Base-by-base conservation (phyloP, 2,329 filamentous ascomycete genomes). In the Monosporascus ibericus region DNA sequence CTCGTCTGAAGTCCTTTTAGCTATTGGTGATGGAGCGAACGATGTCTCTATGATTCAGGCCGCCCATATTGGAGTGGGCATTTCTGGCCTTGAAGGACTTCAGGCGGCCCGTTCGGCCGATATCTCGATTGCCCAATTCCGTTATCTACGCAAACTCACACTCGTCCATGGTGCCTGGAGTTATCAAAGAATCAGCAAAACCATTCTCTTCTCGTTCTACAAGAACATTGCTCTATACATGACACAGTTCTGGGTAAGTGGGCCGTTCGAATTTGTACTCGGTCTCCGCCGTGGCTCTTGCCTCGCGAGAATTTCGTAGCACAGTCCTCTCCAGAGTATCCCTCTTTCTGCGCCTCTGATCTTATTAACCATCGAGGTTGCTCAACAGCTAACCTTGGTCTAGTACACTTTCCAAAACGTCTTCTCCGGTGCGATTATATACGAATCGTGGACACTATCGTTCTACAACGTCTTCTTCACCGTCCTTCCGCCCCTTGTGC, bases 1-100 rank as follows among this genome's bases (percentile, higher is more conserved):
- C 60, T 90, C 96, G 68, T 82, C 94, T 60, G 89, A 96, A 67
- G 91, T 99, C 60, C 84, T 96, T 50, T 83, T 99, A 48, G 94
- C 94, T 49, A 96, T 99, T 68, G 94, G 94, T 60, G 94, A 99
- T 64, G 94, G 94, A 59, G 94, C 94, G 47, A 99, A 99, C 72
- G 94, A 99, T 65, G 94, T 99, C n/a, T 96, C 92, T 18, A 99
- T 99, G 94, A 99, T 99, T 51, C 94, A 99, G 75, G 94, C 94
- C 11, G 94, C 94, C 14, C 94, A 99, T 68, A 95, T 99, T 59
- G 94, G 94, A 58, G 90, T 99, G 44, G 94, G 94, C 71, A 99
- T 99, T 70, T 96, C 91, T 65, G 94, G 94, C 71, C 82, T 95
- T 58, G 94, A 99, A 79, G 94, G 94, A 78, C 83, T 99, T 1